Evolutionary conservation across 148 eudicot genomes (phyloP), one percentile per base, ranked within the genome.

Genomic region (Chenopodium quinoa): DNA sequence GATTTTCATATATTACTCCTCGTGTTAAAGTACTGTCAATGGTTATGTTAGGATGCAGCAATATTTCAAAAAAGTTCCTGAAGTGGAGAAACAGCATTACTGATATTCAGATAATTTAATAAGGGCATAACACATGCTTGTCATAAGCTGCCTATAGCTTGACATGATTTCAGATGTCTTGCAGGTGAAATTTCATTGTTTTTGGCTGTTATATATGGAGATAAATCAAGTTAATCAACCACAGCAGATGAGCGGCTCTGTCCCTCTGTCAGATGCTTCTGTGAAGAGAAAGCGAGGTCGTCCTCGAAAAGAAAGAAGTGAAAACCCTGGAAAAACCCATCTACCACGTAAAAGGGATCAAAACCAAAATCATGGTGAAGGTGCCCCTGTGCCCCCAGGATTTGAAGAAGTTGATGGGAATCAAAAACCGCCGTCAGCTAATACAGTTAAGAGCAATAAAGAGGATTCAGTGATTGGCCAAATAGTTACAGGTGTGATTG

Each of bases 261-360:
- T 80, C 77, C 70, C 80, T 67, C 75, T 85, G 14, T 79, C 84
- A 65, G 78, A n/a, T 74, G 82, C 71, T 50, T 88, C 88, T n/a
- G 34, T 82, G 62, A 92, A 92, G 84, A 90, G 94, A 76, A 91
- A 90, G 86, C 90, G 97, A 20, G 99, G 99, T 56, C 97, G 97
- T 79, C 99, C 99, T 40, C 89, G 93, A 63, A 95, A 95, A 88
- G 97, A 93, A 83, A 86, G 76, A 27, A 87, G 84, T 75, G 89
- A 84, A 67, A 79, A 44, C 9, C 89, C 82, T 13, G 75, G 71
- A 0, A 65, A 63, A 64, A 78, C 73, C 71, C 71, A 25, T 65
- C 14, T 72, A 11, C 80, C 85, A 6, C 80, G 52, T 50, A 78
- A 78, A 80, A 80, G 71, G 27, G 75, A 72, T n/a, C 82, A 75